These are phyloP conservation scores for Alternaria arborescens DNA, from an alignment of 2,329 filamentous ascomycete genomes.

Conservation along the genomic window DNA sequence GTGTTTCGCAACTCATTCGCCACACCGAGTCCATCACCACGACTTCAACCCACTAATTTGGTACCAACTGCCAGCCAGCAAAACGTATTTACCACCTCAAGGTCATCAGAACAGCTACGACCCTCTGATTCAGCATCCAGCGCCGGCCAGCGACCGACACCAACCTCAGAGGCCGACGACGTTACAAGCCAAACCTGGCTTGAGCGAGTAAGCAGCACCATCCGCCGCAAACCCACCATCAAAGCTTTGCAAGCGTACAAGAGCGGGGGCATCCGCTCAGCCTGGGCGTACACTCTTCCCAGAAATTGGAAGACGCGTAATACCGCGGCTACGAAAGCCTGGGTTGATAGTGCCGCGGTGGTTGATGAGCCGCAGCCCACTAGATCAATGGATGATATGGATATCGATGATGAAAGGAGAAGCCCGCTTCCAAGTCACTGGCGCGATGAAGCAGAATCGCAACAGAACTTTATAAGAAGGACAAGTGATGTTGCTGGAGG, in stretches of 20 bases:
- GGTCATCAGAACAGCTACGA: neutral
- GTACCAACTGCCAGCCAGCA: neutral
- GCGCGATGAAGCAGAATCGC: neutral
- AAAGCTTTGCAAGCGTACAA: neutral
- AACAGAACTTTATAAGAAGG: neutral
- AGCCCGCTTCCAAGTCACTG: neutral
- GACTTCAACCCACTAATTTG: neutral
- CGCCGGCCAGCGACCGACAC: too few species aligned
- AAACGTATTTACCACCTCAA: neutral
- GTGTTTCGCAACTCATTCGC: neutral
- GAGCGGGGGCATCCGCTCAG: neutral
- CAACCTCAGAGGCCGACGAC: neutral
- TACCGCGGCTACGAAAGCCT: neutral
- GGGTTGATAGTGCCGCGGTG: neutral
- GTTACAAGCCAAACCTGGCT: neutral
- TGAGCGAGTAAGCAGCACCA: neutral
- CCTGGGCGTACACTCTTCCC: neutral
- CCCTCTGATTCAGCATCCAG: neutral
- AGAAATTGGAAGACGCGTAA: neutral
- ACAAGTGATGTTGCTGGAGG: neutral
- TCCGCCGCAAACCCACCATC: neutral
- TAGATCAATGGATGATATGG: neutral
- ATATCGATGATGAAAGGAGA: neutral
- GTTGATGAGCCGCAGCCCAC: neutral
- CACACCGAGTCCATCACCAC: neutral